Percentiles rank a stretch among this genome's conserved stretches.
Conservation (phyloP, 1,139 yeast genomes). For the Sugiyamaella grinbergsii region DNA sequence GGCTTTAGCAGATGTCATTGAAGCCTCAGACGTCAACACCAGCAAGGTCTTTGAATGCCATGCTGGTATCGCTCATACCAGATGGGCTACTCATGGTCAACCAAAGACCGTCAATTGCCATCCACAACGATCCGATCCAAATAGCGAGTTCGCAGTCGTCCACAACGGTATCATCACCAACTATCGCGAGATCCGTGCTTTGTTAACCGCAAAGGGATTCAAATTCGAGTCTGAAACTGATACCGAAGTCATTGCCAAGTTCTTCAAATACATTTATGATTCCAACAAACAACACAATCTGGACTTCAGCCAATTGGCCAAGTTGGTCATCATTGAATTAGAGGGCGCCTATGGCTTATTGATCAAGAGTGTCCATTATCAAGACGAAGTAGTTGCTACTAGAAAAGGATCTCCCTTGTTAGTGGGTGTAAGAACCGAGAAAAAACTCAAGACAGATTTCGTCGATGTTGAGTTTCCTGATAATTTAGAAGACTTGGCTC, state of each 20-base stretch:
- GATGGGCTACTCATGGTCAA: slow-evolving; percentile 99
- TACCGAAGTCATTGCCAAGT: slow-evolving; percentile 96
- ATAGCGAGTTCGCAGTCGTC: slow-evolving; percentile 84
- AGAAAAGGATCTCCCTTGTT: slow-evolving; percentile 97
- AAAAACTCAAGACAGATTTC: slow-evolving; percentile 93
- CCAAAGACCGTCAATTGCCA: slow-evolving; percentile 88
- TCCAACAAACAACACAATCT: slow-evolving; percentile 69
- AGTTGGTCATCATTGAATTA: slow-evolving; percentile 86
- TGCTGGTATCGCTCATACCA: slow-evolving; percentile 96
- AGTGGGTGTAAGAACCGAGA: slow-evolving; percentile 95
- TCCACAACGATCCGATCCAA: slow-evolving; percentile 88
- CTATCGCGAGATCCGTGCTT: slow-evolving; percentile 83
- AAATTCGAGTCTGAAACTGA: slow-evolving; percentile 92
- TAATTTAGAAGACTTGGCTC: slow-evolving; percentile 39
- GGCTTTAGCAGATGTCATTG: slow-evolving; percentile 71
- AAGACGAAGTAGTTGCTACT: slow-evolving; percentile 95
- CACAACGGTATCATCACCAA: slow-evolving; percentile 99
- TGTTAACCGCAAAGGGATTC: slow-evolving; percentile 77
- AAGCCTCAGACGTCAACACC: slow-evolving; percentile 49
- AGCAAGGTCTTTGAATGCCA: slow-evolving; percentile 78
- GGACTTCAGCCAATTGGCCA: slow-evolving; percentile 90
- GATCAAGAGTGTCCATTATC: slow-evolving; percentile 88
- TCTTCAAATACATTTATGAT: slow-evolving; percentile 89
- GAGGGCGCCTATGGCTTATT: slow-evolving; percentile 98
- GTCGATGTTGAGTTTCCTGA: slow-evolving; percentile 98